Evolutionary conservation across 2,329 filamentous ascomycete species (phyloP).

Genomic region (Fusarium subtropicale): DNA sequence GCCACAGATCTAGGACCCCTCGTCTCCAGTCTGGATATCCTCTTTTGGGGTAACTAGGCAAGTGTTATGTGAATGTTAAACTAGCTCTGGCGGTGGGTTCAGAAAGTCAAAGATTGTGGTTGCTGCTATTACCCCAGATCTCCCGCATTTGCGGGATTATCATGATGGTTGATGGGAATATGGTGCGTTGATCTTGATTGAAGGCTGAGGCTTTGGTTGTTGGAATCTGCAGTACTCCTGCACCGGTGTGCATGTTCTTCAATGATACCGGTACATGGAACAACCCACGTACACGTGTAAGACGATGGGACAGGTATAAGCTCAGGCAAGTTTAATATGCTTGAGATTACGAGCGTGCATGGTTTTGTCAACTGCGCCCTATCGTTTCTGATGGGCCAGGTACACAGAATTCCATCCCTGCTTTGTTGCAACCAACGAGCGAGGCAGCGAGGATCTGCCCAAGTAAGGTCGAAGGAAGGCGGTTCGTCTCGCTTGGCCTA

Average conservation of each 20-base stretch:
- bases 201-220: not conserved
- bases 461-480: conserved; percentile 9
- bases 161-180: conserved; percentile 7
- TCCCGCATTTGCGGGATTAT: conserved; percentile 16
- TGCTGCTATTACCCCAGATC: conserved; percentile 35
- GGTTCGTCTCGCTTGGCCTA: conserved; percentile 35
- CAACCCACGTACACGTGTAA: not conserved
- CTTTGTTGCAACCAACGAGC: conserved; percentile 7
- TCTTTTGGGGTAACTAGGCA: conserved; percentile 15
- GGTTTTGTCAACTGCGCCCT: conserved; percentile 35
- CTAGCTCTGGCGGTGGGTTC: conserved; percentile 27
- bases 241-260: not conserved
- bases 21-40: conserved; percentile 10
- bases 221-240: not conserved
- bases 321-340: conserved; percentile 9
- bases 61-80: conserved; percentile 4
- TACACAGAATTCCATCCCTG: conserved; percentile 32
- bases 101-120: conserved; percentile 8
- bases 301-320: not conserved
- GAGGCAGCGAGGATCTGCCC: conserved; percentile 28
- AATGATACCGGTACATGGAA: not conserved
- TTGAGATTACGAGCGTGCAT: conserved; percentile 8
- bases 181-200: conserved; percentile 7
- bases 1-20: conserved; percentile 20
- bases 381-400: conserved; percentile 30